Evolutionary conservation across 805 yeast genomes (phyloP), one percentile per base, ranked within the genome.

Genomic region (Schwanniomyces yamadae): DNA sequence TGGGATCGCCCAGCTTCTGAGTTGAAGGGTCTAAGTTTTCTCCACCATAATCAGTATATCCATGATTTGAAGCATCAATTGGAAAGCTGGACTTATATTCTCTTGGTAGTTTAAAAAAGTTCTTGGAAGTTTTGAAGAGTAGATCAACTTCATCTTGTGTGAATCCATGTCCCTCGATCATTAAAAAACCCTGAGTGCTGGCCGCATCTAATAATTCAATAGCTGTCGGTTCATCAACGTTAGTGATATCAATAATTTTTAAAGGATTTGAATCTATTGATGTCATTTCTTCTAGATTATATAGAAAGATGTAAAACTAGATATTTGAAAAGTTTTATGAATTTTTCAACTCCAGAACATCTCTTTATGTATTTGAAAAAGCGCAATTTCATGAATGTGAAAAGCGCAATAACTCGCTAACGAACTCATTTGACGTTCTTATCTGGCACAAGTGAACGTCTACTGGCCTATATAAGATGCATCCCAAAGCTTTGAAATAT

Each of bases 131-230:
- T n/a, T 51, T 55, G 43, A 81, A 80, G 28, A 75, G 52, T 2
- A 53, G 54, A 27, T 73, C 70, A 9, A 81, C 80, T 39, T 81
- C 85, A 6, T 61, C 54, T 40, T 69, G 72, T 1, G 75, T 57
- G 50, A 82, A 78, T n/a, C 70, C 80, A 45, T 80, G 83, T 5
- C 88, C 88, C 45, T 80, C 84, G 4, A 82, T 65, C 38, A 79
- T 79, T 11, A 82, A 58, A 49, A 82, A 82, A 1, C 88, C 88
- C 43, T 79, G 82, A 2, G 74, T 57, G n/a, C 71, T 59, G 8
- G 83, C 83, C 1, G 86, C 86, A 6, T 67, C 61, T 3, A 80
- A 63, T 17, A 84, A 66, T 38, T 71, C 61, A 6, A 64, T 66
- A 0, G 80, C 83, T 0, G 82, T 70, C 5, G 48, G 37, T 16